These are phyloP conservation scores for Anthracocystis walkeri DNA, from an alignment of 1,284 basidiomycete genomes.

Conservation along the genomic window DNA sequence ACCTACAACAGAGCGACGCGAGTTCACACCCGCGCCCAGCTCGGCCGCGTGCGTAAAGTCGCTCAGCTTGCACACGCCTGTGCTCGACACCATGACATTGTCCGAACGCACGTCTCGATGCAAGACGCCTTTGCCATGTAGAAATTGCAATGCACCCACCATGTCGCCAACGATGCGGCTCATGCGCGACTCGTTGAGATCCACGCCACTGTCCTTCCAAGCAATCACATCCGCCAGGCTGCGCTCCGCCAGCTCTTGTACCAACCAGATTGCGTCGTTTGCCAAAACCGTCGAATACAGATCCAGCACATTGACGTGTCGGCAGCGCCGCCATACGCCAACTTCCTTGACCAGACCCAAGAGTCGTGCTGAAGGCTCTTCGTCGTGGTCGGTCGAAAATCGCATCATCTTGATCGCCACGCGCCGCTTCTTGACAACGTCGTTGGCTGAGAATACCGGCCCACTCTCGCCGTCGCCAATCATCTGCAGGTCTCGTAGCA, in stretches of 20 bases:
- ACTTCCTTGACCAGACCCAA: slow-evolving; percentile 52
- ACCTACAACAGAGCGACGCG: slow-evolving; percentile 53
- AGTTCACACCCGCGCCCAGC: slow-evolving; percentile 23
- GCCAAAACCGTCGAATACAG: slow-evolving; percentile 48
- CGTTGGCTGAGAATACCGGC: slow-evolving; percentile 50
- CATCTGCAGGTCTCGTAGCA: slow-evolving; percentile 43
- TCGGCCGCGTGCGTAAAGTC: slow-evolving; percentile 61
- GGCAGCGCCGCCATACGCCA: slow-evolving; percentile 47
- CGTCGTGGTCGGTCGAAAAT: slow-evolving; percentile 24
- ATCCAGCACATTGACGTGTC: slow-evolving; percentile 51
- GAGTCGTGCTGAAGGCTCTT: slow-evolving; percentile 44
- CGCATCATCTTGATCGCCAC: slow-evolving; percentile 58
- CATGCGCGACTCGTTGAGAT: slow-evolving; percentile 52
- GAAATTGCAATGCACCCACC: slow-evolving; percentile 48
- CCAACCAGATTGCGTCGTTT: slow-evolving; percentile 54
- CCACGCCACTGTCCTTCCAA: slow-evolving; percentile 37
- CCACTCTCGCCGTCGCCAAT: slow-evolving; percentile 62
- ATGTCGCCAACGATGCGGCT: slow-evolving; percentile 54
- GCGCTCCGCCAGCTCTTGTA: slow-evolving; percentile 57
- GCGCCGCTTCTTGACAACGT: slow-evolving; percentile 30
- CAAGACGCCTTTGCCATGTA: slow-evolving; percentile 48
- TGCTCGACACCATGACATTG: slow-evolving; percentile 55
- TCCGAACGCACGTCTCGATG: slow-evolving; percentile 61
- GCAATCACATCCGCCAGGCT: slow-evolving; percentile 59
- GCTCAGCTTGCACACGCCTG: slow-evolving; percentile 56